Evolutionary conservation across 225 moss, liverwort and hornwort genomes (phyloP).

Genomic region (Polytrichum commune): DNA sequence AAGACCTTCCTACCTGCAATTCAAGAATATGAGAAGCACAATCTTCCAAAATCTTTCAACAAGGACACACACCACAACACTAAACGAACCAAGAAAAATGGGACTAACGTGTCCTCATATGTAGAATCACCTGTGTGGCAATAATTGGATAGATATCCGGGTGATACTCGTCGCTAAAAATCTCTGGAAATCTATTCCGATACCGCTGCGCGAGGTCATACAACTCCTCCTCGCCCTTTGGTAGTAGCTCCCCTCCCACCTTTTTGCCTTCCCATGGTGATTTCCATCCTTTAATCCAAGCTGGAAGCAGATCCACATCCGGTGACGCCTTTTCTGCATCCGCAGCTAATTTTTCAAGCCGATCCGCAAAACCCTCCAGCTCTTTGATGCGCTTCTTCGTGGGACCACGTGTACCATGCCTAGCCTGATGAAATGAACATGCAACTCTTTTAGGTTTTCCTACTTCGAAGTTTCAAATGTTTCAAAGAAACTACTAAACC

Average conservation of each 20-base stretch:
- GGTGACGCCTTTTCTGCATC: conserved; percentile 13
- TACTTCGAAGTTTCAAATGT: background rate
- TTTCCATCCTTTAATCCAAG: conserved; percentile 61
- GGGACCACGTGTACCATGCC: conserved; percentile 81
- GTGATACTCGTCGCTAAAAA: conserved; percentile 69
- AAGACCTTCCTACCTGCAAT: conserved; percentile 66
- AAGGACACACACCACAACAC: background rate
- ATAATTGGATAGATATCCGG: conserved; percentile 76
- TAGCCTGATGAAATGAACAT: conserved; percentile 42
- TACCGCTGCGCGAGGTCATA: conserved; percentile 72
- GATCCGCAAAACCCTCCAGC: conserved; percentile 49
- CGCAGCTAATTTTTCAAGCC: conserved; percentile 38
- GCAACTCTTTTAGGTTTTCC: background rate
- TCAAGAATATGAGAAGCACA: background rate
- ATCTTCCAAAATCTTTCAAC: background rate
- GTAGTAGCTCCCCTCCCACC: conserved; percentile 74
- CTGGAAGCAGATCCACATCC: conserved; percentile 31
- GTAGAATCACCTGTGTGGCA: conserved; percentile 64
- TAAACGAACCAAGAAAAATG: background rate
- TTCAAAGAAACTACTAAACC: background rate
- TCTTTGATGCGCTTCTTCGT: conserved; percentile 67
- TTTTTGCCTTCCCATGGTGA: conserved; percentile 76
- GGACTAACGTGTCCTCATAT: background rate
- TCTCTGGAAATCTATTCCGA: conserved; percentile 49
- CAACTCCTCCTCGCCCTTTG: conserved; percentile 70